Base-by-base conservation (phyloP, 106 monocot genomes). In the Platanthera guangdongensis region DNA sequence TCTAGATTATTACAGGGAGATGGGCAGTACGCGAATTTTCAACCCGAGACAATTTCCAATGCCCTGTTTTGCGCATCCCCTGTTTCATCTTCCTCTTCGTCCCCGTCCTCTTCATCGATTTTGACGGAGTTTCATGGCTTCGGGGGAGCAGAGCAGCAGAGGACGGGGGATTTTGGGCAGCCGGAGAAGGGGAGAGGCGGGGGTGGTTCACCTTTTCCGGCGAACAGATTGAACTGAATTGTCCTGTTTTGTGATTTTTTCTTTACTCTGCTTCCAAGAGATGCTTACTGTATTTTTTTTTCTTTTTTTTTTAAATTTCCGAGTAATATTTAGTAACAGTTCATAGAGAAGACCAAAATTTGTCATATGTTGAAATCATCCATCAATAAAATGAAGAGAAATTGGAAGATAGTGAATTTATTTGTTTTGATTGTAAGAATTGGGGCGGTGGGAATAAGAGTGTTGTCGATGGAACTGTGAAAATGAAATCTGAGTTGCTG, bases 51-150 rank as follows among this genome's bases (percentile, higher is more conserved):
- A 39, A 39, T 39, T 39, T 39, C 39, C 0, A 39, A 39, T 39
- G 39, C 39, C 9, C 49, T 78, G 71, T 65, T 50, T 67, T 51
- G 53, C 7, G 73, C 81, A 7, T 72, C 72, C 72, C 72, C 72
- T 25, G 11, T 51, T 72, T 72, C 72, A 8, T 51, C 49, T 50
- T 72, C 72, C 4, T 72, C 51, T 10, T 16, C 49, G 0, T 72
- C 72, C 5, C 22, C 51, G 51, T 51, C 51, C 0, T 51, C 72
- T 72, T 51, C 51, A 2, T 72, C 72, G 50, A 51, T 72, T 72
- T 22, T 72, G 39, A 32, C n/a, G n/a, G 8, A 9, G 3, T 21
- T 51, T 51, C 22, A 72, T 72, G 50, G 50, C 16, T 15, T 21
- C 0, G 72, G 72, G 51, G 72, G 50, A 50, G 47, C 12, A 11